phyloP scores from a whole-genome alignment of 148 eudicot genomes.

The Cornus kousa region DNA sequence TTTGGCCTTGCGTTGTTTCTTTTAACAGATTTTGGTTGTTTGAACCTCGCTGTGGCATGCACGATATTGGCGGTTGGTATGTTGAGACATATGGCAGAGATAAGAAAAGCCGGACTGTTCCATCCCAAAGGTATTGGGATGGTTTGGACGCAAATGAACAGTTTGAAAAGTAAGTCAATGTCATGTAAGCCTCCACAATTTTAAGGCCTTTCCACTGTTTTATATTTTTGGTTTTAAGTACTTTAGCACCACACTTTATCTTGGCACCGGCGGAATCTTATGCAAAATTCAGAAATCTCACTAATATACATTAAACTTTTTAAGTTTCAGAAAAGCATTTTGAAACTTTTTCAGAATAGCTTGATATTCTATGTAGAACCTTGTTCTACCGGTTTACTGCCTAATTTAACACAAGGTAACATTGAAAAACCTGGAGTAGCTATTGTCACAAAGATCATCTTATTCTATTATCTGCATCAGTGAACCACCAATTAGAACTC shows the following conservation, averaged over 20 bases:
- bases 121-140: constrained; percentile 84
- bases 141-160: constrained; percentile 44
- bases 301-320: background rate
- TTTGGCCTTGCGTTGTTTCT: background rate
- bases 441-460: background rate
- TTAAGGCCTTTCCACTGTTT: constrained; percentile 2
- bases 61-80: constrained; percentile 98
- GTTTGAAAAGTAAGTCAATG: constrained; percentile 61
- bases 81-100: constrained; percentile 88
- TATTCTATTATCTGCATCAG: no score
- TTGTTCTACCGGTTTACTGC: no score
- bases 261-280: background rate
- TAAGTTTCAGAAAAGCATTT: background rate
- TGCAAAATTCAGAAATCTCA: background rate
- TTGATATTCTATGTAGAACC: background rate
- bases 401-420: background rate
- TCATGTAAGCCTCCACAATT: constrained; percentile 1
- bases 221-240: background rate
- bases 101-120: constrained; percentile 60
- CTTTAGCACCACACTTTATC: no score
- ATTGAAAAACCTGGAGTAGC: background rate
- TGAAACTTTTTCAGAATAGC: background rate
- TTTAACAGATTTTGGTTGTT: constrained; percentile 82
- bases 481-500: background rate
- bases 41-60: constrained; percentile 95